Conservation (phyloP, 257 asterid genomes). For the Plantago elongata region DNA sequence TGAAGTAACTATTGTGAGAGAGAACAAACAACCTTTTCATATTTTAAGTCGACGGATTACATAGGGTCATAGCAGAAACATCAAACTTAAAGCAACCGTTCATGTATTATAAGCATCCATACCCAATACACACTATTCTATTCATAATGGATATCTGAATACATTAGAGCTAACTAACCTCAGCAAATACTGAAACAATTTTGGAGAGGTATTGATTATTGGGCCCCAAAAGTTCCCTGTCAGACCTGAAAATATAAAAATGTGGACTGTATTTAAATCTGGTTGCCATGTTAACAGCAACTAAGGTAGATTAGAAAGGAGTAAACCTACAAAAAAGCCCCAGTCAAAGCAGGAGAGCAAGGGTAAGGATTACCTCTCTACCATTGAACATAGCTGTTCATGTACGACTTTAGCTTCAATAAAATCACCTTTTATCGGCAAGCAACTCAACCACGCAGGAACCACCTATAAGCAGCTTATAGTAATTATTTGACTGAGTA, state of each 20-base stretch:
- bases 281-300: no score
- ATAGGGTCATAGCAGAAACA: no score
- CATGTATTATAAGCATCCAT: no score
- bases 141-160: no score
- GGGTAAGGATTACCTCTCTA: constrained; percentile 53
- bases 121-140: no score
- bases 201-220: constrained; percentile 87
- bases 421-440: constrained; percentile 86
- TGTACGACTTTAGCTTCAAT: constrained; percentile 96
- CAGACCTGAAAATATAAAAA: constrained; percentile 26
- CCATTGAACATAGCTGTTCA: constrained; percentile 93
- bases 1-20: no score
- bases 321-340: no score
- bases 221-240: constrained; percentile 77
- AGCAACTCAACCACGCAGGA: constrained; percentile 90
- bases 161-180: constrained; percentile 45
- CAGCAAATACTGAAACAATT: constrained; percentile 89
- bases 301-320: no score
- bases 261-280: no score
- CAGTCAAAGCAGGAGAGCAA: neutral
- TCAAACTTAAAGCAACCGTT: no score
- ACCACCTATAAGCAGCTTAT: constrained; percentile 51
- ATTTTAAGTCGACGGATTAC: no score
- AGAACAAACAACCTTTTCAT: no score
- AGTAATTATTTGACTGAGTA: constrained; percentile 10